Conservation (phyloP, 1,284 basidiomycete species). For the Ustilago bromivora region DNA sequence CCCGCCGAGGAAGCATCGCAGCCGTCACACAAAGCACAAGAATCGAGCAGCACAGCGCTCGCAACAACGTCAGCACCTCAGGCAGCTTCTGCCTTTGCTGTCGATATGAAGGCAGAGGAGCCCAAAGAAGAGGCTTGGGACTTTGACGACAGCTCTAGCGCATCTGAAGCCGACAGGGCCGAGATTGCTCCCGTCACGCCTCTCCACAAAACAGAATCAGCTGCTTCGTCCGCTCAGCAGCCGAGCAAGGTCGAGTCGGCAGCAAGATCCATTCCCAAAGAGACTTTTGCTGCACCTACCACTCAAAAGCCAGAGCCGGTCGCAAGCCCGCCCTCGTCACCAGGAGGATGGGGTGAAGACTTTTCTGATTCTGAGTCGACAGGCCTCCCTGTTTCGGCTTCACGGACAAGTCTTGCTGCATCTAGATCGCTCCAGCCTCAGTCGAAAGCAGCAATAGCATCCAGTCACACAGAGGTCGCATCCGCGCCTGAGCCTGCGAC, state of each 20-base stretch:
- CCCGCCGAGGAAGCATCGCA: neutral
- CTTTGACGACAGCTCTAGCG: conserved; percentile 37
- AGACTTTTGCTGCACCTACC: neutral
- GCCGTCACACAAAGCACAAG: neutral
- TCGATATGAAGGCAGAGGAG: conserved; percentile 4
- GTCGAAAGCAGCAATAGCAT: neutral
- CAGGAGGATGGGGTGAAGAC: conserved; percentile 26
- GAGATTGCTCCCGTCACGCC: conserved; percentile 16
- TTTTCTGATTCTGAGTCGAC: conserved; percentile 29
- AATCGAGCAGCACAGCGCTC: neutral
- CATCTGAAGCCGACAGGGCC: conserved; percentile 28
- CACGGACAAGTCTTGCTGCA: neutral
- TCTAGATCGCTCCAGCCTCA: conserved; percentile 10
- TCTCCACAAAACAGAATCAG: neutral
- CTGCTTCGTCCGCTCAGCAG: neutral
- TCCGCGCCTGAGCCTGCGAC: neutral
- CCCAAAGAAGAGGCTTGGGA: conserved; percentile 42
- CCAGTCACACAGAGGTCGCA: neutral
- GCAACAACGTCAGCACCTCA: neutral
- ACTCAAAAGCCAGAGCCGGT: neutral
- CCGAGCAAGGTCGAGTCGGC: neutral
- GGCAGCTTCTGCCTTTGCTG: neutral
- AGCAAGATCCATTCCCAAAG: neutral
- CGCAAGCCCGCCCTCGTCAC: conserved; percentile 18
- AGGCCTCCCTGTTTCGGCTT: conserved; percentile 4